Base-by-base conservation (phyloP, 352 stramenopile species). In the Elongisporangium undulatum region DNA sequence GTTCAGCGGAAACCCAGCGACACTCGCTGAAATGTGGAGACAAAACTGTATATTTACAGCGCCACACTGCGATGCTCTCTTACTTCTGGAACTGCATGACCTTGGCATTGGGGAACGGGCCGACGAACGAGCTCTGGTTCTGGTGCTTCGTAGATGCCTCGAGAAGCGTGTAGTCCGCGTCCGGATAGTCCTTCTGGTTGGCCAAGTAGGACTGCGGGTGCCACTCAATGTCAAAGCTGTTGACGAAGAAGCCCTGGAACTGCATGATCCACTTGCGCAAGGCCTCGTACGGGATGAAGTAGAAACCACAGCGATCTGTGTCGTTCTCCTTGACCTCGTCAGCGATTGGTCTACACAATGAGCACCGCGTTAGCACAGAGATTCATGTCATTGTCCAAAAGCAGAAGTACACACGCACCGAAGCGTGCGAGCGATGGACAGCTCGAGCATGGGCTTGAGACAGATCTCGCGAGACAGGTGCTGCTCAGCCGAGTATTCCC, bases 171-270 rank as follows among this genome's bases (percentile, higher is more conserved):
- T 90, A 93, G 67, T 92, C 77, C 22, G 92, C 68, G 19, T 82
- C 68, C 0, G 48, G 53, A 56, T 78, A 79, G 51, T 69, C 45
- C 52, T 68, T 67, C 20, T 77, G 74, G 69, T 94, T 92, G 24
- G 73, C 79, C 3, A 59, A 19, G 56, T 88, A 92, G 61, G 84
- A 87, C 61, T 86, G 78, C 45, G 77, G 64, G 41, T 90, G 65
- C 84, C 82, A 92, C 58, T 79, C 60, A 41, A 92, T 74, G 53
- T 92, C 78, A 22, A 94, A 92, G 61, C 74, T 90, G 75, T 89
- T 94, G 56, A 90, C 79, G 50, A 88, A 94, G 66, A 92, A 92
- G 29, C 75, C 78, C 66, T 90, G 76, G 65, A 91, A 90, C 45
- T 91, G 84, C 48, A 75, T 72, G 64, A 89, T 90, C 79, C 77